Conservation (phyloP, 169 alveolate species). For the Plasmodium gonderi region DNA sequence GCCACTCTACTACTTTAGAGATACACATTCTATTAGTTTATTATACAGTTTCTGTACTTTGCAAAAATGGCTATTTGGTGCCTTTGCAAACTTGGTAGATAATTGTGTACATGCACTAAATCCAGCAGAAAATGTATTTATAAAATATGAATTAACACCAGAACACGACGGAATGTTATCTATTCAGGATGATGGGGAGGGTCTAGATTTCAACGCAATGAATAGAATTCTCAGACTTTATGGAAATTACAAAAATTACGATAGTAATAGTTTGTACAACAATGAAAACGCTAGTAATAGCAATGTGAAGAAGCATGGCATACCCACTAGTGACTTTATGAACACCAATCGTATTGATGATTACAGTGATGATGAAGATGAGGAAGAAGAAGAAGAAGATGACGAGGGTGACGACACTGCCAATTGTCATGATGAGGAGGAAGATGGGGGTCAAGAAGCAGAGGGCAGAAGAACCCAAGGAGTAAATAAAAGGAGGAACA, state of each 20-base stretch:
- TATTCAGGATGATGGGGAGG: constrained; percentile 89
- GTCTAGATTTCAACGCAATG: constrained; percentile 85
- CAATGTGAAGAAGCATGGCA: constrained; percentile 29
- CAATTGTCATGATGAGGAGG: background rate
- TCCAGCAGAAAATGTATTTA: constrained; percentile 78
- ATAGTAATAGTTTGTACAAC: background rate
- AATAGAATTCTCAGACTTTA: constrained; percentile 84
- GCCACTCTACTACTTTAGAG: constrained; percentile 87
- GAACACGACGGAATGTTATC: constrained; percentile 84
- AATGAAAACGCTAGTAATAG: background rate
- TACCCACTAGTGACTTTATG: constrained; percentile 40
- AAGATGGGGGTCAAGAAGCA: background rate
- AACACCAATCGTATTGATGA: constrained; percentile 1
- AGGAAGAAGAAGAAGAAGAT: background rate
- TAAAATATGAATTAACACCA: constrained; percentile 83
- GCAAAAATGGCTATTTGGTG: constrained; percentile 90
- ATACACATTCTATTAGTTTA: constrained; percentile 85
- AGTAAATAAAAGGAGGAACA: background rate
- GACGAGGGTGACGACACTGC: background rate
- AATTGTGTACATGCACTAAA: constrained; percentile 83
- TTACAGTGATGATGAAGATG: background rate
- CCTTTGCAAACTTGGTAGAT: constrained; percentile 86
- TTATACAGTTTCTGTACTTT: constrained; percentile 84
- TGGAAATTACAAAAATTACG: constrained; percentile 79
- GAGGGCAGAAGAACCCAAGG: background rate